These are phyloP conservation scores for Globisporangium parvum DNA, from an alignment of 352 stramenopile species.

Conservation along the genomic window DNA sequence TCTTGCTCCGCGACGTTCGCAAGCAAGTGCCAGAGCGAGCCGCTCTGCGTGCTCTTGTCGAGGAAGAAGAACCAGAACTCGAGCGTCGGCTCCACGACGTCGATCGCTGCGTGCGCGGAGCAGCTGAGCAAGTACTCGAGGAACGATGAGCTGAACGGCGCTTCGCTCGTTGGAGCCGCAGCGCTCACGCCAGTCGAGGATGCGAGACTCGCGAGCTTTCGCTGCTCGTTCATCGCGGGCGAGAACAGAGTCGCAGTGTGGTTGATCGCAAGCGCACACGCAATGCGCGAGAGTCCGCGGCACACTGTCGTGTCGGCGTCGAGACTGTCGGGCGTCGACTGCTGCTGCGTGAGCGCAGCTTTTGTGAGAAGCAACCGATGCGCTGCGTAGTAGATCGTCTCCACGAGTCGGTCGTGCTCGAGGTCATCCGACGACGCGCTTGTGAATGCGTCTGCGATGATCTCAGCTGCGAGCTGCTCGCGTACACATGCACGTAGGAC, in stretches of 20 bases:
- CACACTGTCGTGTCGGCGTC: slow-evolving; percentile 24
- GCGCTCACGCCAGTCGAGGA: neutral
- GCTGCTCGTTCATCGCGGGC: slow-evolving; percentile 8
- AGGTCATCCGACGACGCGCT: slow-evolving; percentile 16
- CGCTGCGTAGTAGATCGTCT: slow-evolving; percentile 26
- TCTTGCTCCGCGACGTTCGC: slow-evolving; percentile 18
- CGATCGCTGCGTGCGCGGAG: slow-evolving; percentile 42
- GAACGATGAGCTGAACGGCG: slow-evolving; percentile 26
- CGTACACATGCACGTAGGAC: neutral
- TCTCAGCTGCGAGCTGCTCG: slow-evolving; percentile 44
- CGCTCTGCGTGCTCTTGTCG: slow-evolving; percentile 44
- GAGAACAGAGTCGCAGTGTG: slow-evolving; percentile 32
- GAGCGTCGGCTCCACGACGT: slow-evolving; percentile 63
- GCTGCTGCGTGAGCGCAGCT: slow-evolving; percentile 18
- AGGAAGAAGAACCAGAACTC: slow-evolving; percentile 89
- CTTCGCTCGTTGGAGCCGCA: neutral
- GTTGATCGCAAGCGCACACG: slow-evolving; percentile 40
- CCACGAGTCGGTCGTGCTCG: slow-evolving; percentile 14
- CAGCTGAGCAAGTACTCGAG: slow-evolving; percentile 61
- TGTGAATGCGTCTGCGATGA: slow-evolving; percentile 57
- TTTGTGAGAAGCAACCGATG: slow-evolving; percentile 21
- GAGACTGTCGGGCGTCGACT: neutral
- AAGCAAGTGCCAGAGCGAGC: slow-evolving; percentile 37
- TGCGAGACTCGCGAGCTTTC: neutral
- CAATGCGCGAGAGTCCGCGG: slow-evolving; percentile 33